These are phyloP conservation scores for Brassica nigra DNA, from an alignment of 345 rosid species.

Conservation along the genomic window DNA sequence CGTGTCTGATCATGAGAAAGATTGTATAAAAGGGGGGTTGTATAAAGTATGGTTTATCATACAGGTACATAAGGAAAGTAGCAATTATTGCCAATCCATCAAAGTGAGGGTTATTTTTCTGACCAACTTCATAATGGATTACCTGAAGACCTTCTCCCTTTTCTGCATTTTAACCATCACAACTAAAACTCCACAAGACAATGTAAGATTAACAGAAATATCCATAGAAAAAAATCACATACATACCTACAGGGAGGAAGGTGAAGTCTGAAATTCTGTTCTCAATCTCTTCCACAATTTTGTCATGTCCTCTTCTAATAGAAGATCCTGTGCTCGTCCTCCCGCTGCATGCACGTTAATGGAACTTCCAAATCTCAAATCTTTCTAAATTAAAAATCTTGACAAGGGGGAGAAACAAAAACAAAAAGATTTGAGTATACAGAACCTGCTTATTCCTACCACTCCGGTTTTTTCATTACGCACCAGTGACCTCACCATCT, in stretches of 20 bases:
- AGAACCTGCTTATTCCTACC: neutral
- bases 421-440: neutral
- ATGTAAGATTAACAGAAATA: neutral
- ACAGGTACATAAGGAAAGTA: constrained; percentile 95
- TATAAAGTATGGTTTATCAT: constrained; percentile 37
- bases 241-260: constrained; percentile 50
- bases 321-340: constrained; percentile 79
- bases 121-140: constrained; percentile 89
- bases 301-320: constrained; percentile 70
- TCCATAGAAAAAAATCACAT: neutral
- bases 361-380: neutral
- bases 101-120: constrained; percentile 79
- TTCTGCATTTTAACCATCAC: constrained; percentile 49
- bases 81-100: constrained; percentile 89
- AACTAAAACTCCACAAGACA: neutral
- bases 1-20: neutral
- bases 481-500: neutral
- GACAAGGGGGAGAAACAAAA: neutral
- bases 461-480: neutral
- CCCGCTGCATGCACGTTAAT: constrained; percentile 35
- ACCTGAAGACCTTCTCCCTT: constrained; percentile 90
- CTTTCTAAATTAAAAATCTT: neutral
- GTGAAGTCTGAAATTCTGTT: constrained; percentile 78
- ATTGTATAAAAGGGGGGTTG: neutral
- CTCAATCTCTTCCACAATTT: constrained; percentile 68